Evolutionary conservation across 2,329 filamentous ascomycete species (phyloP).

Genomic region (Botrytis medusae): DNA sequence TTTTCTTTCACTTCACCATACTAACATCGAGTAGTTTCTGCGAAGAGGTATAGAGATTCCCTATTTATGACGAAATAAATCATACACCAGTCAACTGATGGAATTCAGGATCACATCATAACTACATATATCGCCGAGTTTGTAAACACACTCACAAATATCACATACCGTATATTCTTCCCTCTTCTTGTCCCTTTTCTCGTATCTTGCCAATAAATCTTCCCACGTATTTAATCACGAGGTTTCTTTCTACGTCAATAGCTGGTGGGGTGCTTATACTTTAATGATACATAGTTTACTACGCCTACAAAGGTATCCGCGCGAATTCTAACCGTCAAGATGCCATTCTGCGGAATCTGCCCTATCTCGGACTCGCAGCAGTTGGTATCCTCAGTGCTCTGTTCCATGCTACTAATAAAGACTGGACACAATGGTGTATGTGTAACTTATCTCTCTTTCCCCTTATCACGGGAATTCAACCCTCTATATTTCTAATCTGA

Average conservation of each 20-base stretch:
- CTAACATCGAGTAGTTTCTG: conserved; percentile 33
- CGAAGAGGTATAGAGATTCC: conserved; percentile 34
- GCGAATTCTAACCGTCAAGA: conserved; percentile 34
- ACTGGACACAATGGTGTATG: conserved; percentile 48
- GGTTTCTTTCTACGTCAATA: neutral
- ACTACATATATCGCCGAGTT: conserved; percentile 54
- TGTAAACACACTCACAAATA: conserved; percentile 53
- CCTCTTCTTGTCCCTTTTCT: conserved; percentile 5
- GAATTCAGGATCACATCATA: conserved; percentile 52
- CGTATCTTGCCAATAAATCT: neutral
- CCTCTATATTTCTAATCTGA: neutral
- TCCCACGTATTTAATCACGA: conserved; percentile 22
- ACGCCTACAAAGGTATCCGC: conserved; percentile 38
- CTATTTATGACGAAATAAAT: neutral
- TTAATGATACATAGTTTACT: conserved; percentile 29
- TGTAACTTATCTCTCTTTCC: neutral
- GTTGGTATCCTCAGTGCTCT: conserved; percentile 46
- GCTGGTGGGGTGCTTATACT: neutral
- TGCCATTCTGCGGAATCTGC: conserved; percentile 38
- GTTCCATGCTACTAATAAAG: conserved; percentile 48
- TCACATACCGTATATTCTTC: conserved; percentile 47
- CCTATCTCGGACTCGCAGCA: conserved; percentile 46
- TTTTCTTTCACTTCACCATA: neutral
- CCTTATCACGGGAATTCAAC: neutral
- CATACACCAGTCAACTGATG: neutral